Evolutionary conservation across 1,284 basidiomycete species (phyloP), one percentile per base, ranked within the genome.

Genomic region (Marasmius fiardii): DNA sequence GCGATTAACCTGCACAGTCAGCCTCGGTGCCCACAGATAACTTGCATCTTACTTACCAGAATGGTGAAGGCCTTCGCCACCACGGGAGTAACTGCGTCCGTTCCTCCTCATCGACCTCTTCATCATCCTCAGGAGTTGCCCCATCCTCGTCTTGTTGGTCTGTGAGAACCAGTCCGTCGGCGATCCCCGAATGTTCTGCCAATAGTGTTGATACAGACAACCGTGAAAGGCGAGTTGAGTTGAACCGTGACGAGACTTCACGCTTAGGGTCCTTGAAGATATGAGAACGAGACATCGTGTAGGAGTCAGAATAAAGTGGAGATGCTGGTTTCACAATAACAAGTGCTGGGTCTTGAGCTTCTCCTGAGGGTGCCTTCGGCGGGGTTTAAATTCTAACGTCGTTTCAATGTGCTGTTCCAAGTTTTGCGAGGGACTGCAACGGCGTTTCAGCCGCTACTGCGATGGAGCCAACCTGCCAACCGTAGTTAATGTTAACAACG

Each of bases 51-150:
- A 72, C 81, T 60, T 61, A 88, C 88, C 89, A 91, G 70, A 75
- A 79, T 0, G 85, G 76, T 0, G 86, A 86, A 6, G 88, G 87
- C 49, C 76, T 71, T 67, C 72, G 86, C 79, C 84, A 90, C 87
- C 87, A 90, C 0, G 86, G 82, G 35, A 76, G 71, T 28, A 45
- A 63, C 54, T 60, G 61, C 59, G 67, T 63, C 8, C 56, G 62
- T 10, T 61, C 55, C 56, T 74, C 71, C 14, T 64, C 62, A 31
- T 67, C 64, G 54, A 64, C 63, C 10, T 59, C 59, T 14, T 58
- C 58, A 23, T 67, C 62, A 23, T 61, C 71, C 11, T 72, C 65
- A 37, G 75, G 68, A 7, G 72, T 67, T n/a, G 71, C 70, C 24
- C 75, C 70, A 7, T 57, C 61, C 12, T 76, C 68, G 10, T 70